Evolutionary conservation across 495 filamentous ascomycete genomes (phyloP), one percentile per base, ranked within the genome.

Genomic region (Filosporella fistucella): DNA sequence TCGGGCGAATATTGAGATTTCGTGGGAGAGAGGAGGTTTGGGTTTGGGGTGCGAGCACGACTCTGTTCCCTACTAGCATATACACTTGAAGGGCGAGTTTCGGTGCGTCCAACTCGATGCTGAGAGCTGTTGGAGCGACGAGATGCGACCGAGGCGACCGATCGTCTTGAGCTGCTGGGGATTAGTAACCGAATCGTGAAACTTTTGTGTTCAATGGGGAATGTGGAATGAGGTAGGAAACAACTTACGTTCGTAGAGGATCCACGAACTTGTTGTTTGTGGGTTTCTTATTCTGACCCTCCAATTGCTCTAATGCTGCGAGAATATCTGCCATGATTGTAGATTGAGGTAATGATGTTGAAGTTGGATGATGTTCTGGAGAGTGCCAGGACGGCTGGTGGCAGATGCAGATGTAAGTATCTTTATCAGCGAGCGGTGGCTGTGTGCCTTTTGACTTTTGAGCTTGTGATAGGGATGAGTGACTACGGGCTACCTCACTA

Each of bases 251-350:
- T 2, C 12, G 1, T 2, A 51, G 41, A 11, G 48, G 48, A 20
- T 51, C 45, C 7, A 22, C 11, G 25, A 39, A 39, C 18, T 51
- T 51, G 40, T 20, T 51, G 34, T 51, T 51, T 20, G 48, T 51
- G 6, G 48, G 48, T 29, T 42, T 41, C 16, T 14, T 43, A 18
- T 53, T 30, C 32, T 51, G 24, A 14, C 18, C 28, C 24, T 51
- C 48, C 7, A 53, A 29, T 32, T 35, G 28, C 11, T 53, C 50
- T 6, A 53, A 34, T 10, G 50, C 50, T 35, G 42, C 44, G 21
- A 53, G 37, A 8, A 51, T 45, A 21, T 51, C 47, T 20, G 39
- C 41, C 40, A 44, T 51, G 20, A 2, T 34, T 28, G 25, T 13
- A 9, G 13, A 32, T 13, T 12, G 24, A 29, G n/a, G 16, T 42